Evolutionary conservation across 495 filamentous ascomycete genomes (phyloP).

Genomic region (Collariella sp.): DNA sequence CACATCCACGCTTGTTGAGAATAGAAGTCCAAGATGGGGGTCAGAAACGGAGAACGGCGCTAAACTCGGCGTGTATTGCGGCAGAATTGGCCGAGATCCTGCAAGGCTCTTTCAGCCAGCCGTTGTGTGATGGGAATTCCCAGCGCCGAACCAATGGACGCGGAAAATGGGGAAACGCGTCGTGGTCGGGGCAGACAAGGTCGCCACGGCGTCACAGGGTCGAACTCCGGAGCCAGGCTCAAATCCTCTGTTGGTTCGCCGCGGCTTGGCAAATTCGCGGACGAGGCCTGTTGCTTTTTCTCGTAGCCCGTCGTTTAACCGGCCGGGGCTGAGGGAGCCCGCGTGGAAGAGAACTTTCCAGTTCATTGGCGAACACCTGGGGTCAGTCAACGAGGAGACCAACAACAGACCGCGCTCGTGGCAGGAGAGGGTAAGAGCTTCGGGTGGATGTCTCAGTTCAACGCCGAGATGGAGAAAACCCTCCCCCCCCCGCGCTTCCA

Average conservation of each 20-base stretch:
- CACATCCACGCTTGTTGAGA: too few species aligned
- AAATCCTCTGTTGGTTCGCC: background rate
- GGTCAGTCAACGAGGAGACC: background rate
- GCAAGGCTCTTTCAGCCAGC: background rate
- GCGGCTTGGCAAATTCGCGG: background rate
- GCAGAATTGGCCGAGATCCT: background rate
- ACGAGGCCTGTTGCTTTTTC: background rate
- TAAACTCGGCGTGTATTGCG: constrained; percentile 7
- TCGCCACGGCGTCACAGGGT: background rate
- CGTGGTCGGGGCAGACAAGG: background rate
- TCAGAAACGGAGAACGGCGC: background rate
- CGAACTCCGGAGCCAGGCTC: background rate
- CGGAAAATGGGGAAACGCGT: background rate
- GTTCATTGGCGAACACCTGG: background rate
- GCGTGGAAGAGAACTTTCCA: too few species aligned
- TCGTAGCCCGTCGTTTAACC: background rate
- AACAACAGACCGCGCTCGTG: background rate
- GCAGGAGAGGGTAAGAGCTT: background rate
- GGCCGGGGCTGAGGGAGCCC: background rate
- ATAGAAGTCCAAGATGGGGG: too few species aligned
- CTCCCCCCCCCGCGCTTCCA: too few species aligned
- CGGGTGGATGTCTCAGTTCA: background rate
- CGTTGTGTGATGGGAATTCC: background rate
- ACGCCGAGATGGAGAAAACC: background rate
- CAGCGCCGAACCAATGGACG: background rate